phyloP scores from a whole-genome alignment of 225 moss, liverwort and hornwort genomes.

The Anthoceros angustus region DNA sequence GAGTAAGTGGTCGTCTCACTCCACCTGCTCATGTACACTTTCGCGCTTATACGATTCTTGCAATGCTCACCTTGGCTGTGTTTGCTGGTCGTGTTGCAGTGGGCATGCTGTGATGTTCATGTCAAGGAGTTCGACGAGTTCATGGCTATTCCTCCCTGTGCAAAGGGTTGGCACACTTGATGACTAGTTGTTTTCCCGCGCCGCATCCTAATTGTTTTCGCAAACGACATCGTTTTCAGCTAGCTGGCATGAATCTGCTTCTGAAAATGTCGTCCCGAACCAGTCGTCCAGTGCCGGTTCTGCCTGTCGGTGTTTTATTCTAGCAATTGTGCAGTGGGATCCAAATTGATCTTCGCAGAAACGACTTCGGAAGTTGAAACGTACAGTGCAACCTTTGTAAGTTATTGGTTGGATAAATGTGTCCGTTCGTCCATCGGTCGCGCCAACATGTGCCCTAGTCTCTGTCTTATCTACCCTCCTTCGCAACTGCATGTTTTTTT shows the following conservation, averaged over 20 bases:
- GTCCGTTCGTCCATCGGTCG: too few relatives aligned
- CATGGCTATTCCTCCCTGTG: constrained; percentile 61
- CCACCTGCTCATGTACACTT: neutral
- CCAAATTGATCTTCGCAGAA: too few relatives aligned
- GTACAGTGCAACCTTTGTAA: too few relatives aligned
- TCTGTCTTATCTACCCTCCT: too few relatives aligned
- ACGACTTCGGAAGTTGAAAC: too few relatives aligned
- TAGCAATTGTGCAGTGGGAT: too few relatives aligned
- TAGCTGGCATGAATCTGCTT: neutral
- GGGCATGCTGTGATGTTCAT: constrained; percentile 75
- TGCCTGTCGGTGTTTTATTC: neutral
- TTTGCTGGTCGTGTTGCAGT: constrained; percentile 29
- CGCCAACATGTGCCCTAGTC: too few relatives aligned
- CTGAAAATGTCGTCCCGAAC: neutral
- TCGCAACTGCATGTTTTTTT: too few relatives aligned
- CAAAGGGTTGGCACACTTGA: constrained; percentile 56
- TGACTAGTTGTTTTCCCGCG: too few relatives aligned
- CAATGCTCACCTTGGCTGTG: neutral
- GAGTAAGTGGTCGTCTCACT: constrained; percentile 30
- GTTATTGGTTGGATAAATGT: too few relatives aligned
- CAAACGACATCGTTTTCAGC: too few relatives aligned
- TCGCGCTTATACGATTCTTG: neutral
- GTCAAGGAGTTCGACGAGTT: constrained; percentile 96
- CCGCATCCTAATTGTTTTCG: too few relatives aligned
- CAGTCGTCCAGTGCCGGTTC: neutral